phyloP scores from a whole-genome alignment of 305 asterid species.

The Andrographis paniculata region DNA sequence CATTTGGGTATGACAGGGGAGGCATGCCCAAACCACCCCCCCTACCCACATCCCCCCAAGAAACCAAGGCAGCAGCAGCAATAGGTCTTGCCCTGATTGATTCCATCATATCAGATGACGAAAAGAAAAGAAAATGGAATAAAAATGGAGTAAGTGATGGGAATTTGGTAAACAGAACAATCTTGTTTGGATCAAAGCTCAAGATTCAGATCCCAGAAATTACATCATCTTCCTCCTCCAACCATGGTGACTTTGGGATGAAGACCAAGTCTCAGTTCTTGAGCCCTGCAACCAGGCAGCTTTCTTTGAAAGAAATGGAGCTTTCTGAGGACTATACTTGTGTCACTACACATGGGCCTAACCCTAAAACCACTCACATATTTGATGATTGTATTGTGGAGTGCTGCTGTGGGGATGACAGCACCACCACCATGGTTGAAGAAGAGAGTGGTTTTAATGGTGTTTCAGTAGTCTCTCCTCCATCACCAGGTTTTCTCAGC shows the following conservation, averaged over 20 bases:
- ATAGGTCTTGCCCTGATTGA: conserved; percentile 75
- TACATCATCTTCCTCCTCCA: conserved; percentile 6
- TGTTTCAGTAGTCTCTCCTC: conserved; percentile 8
- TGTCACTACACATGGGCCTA: conserved; percentile 84
- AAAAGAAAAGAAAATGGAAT: too few relatives aligned
- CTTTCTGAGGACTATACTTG: conserved; percentile 86
- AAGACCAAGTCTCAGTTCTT: conserved; percentile 45
- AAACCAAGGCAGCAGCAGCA: conserved; percentile 17
- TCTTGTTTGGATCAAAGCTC: conserved; percentile 68
- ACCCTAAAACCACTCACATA: conserved; percentile 76
- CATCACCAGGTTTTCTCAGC: conserved; percentile 30
- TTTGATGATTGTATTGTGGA: conserved; percentile 60
- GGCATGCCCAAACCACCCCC: neutral
- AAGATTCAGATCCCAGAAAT: conserved; percentile 58
- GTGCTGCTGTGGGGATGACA: conserved; percentile 32
- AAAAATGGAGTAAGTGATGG: conserved; percentile 13
- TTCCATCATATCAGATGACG: too few relatives aligned
- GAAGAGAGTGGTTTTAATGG: conserved; percentile 20
- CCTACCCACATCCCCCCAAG: conserved; percentile 11
- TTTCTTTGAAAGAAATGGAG: conserved; percentile 85
- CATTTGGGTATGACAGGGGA: conserved; percentile 41
- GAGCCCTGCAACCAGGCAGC: conserved; percentile 45
- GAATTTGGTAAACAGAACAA: conserved; percentile 35
- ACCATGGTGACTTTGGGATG: conserved; percentile 82
- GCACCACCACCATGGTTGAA: conserved; percentile 11